These are phyloP conservation scores for Candida ovalis DNA, from an alignment of 805 yeast genomes.

Conservation along the genomic window DNA sequence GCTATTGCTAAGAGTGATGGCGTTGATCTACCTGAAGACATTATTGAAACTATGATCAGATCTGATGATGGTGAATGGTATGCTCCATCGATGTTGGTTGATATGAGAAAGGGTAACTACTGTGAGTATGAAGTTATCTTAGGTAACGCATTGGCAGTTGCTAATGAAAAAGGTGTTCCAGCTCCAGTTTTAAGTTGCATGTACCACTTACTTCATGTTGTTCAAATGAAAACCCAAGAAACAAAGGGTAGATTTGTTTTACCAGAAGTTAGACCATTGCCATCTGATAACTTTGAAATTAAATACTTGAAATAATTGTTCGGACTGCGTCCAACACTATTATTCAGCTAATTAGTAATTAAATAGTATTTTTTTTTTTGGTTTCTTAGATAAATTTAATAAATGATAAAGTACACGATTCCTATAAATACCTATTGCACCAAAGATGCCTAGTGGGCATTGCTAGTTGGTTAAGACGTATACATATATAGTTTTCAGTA, in stretches of 20 bases:
- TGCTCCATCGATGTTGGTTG: slow-evolving; percentile 48
- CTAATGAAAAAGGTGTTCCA: slow-evolving; percentile 26
- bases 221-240: slow-evolving; percentile 33
- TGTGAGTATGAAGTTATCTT: slow-evolving; percentile 42
- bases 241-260: slow-evolving; percentile 24
- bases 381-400: background rate
- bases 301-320: slow-evolving; percentile 5
- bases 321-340: background rate
- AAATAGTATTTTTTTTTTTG: background rate
- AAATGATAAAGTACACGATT: no score
- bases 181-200: slow-evolving; percentile 30
- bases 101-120: slow-evolving; percentile 37
- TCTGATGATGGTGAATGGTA: slow-evolving; percentile 39
- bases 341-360: background rate
- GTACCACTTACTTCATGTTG: slow-evolving; percentile 26
- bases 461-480: no score
- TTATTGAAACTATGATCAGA: slow-evolving; percentile 36
- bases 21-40: slow-evolving; percentile 31
- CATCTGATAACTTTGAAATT: slow-evolving; percentile 19
- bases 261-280: slow-evolving; percentile 30
- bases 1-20: slow-evolving; percentile 48
- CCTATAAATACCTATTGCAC: no score
- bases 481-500: no score
- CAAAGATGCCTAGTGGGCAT: no score
- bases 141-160: slow-evolving; percentile 37